phyloP scores from a whole-genome alignment of 192 early-diverging fungal genomes.

The Umbelopsis ramanniana region DNA sequence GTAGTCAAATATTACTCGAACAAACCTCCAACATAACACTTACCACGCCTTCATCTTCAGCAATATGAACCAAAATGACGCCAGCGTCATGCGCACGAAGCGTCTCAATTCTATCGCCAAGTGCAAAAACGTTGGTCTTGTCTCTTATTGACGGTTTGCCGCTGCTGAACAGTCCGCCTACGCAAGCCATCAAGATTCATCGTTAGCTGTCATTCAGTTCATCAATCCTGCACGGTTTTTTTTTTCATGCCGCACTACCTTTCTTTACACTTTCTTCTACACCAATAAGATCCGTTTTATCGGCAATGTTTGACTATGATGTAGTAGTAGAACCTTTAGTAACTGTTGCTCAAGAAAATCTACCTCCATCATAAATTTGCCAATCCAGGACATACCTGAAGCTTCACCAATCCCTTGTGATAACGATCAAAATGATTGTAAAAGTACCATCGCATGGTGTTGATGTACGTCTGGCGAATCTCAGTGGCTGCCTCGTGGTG shows the following conservation, averaged over 20 bases:
- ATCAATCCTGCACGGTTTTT: neutral
- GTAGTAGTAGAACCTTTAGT: neutral
- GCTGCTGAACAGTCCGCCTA: slow-evolving; percentile 65
- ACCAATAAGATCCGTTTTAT: slow-evolving; percentile 86
- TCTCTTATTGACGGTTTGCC: slow-evolving; percentile 74
- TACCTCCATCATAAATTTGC: neutral
- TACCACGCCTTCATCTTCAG: slow-evolving; percentile 75
- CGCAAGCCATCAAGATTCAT: neutral
- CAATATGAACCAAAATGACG: slow-evolving; percentile 83
- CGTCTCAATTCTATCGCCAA: slow-evolving; percentile 82
- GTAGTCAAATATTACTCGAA: neutral
- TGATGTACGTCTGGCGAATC: slow-evolving; percentile 84
- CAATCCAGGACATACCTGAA: slow-evolving; percentile 61
- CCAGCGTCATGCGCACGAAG: slow-evolving; percentile 78
- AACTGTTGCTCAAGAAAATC: neutral
- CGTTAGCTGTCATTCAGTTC: too few species aligned
- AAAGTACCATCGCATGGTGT: slow-evolving; percentile 86
- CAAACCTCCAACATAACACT: neutral
- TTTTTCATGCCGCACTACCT: slow-evolving; percentile 44
- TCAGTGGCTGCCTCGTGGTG: slow-evolving; percentile 88
- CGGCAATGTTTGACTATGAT: slow-evolving; percentile 70
- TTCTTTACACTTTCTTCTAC: slow-evolving; percentile 78
- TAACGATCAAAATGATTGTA: slow-evolving; percentile 91
- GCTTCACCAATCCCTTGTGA: slow-evolving; percentile 68
- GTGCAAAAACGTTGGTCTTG: slow-evolving; percentile 82